Conservation (phyloP, 352 stramenopile species). For the Thalassiosira livingstoniorum region DNA sequence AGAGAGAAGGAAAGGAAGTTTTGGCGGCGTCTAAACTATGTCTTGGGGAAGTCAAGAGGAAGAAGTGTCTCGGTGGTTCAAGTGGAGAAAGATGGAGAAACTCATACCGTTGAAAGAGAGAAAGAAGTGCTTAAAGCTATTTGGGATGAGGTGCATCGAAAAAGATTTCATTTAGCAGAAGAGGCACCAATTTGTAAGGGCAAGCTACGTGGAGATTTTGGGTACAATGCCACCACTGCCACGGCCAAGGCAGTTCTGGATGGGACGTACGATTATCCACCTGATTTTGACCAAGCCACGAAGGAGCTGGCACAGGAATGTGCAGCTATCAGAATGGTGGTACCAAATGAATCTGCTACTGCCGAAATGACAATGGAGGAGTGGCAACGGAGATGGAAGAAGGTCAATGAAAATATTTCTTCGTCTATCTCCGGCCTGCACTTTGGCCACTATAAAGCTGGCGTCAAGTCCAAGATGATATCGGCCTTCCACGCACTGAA, state of each 20-base stretch:
- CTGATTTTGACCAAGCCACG: neutral
- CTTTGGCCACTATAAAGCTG: neutral
- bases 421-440: slow-evolving; percentile 7
- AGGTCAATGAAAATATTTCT: slow-evolving; percentile 4
- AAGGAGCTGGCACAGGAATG: neutral
- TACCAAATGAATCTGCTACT: neutral
- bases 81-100: neutral
- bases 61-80: neutral
- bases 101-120: neutral
- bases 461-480: neutral
- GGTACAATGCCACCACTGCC: neutral
- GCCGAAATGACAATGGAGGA: neutral
- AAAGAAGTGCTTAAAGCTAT: slow-evolving; percentile 10
- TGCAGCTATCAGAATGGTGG: neutral
- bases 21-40: neutral
- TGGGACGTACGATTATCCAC: neutral
- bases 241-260: neutral
- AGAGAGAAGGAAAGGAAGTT: neutral
- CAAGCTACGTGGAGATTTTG: neutral
- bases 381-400: neutral
- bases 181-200: slow-evolving; percentile 9
- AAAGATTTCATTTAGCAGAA: slow-evolving; percentile 19
- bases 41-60: neutral
- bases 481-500: neutral
- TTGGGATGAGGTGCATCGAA: neutral